Conservation (phyloP, 2,329 filamentous ascomycete genomes). For the Monosporascus ibericus region DNA sequence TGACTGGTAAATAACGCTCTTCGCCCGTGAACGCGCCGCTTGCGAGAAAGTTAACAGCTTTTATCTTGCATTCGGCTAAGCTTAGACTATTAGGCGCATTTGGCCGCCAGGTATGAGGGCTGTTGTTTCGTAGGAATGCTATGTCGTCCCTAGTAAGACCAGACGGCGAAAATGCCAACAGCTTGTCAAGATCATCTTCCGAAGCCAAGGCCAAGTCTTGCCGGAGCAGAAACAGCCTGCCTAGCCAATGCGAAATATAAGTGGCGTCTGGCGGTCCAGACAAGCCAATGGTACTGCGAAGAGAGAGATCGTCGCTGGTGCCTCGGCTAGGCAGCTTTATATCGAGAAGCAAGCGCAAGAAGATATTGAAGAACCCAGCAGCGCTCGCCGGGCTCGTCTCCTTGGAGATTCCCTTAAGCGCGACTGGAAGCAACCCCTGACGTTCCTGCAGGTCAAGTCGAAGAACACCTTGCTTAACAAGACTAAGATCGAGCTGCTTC, state of each 20-base stretch:
- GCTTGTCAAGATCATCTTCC: conserved; percentile 18
- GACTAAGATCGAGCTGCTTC: conserved; percentile 81
- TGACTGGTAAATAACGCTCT: conserved; percentile 75
- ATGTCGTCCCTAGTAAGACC: conserved; percentile 62
- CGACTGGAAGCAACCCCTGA: conserved; percentile 63
- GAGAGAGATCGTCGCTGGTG: conserved; percentile 66
- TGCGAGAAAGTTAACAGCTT: conserved; percentile 65
- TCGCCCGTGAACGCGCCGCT: conserved; percentile 80
- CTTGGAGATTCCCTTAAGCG: conserved; percentile 60
- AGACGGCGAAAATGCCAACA: conserved; percentile 32
- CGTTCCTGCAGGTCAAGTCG: conserved; percentile 53
- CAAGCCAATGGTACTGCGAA: conserved; percentile 63
- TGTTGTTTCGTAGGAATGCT: conserved; percentile 62
- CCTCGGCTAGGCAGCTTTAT: conserved; percentile 69
- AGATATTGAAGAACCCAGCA: conserved; percentile 71
- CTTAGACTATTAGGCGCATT: conserved; percentile 55
- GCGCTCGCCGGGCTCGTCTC: conserved; percentile 44
- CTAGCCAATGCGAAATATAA: conserved; percentile 70
- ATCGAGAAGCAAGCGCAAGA: conserved; percentile 69
- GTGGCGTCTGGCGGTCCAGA: conserved; percentile 60
- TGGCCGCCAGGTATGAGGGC: conserved; percentile 64
- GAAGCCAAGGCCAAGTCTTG: conserved; percentile 31
- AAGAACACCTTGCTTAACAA: conserved; percentile 73
- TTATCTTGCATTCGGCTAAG: conserved; percentile 63
- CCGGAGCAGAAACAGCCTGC: conserved; percentile 68